phyloP scores from a whole-genome alignment of 2,329 filamentous ascomycete species.

The Botryotinia calthae region DNA sequence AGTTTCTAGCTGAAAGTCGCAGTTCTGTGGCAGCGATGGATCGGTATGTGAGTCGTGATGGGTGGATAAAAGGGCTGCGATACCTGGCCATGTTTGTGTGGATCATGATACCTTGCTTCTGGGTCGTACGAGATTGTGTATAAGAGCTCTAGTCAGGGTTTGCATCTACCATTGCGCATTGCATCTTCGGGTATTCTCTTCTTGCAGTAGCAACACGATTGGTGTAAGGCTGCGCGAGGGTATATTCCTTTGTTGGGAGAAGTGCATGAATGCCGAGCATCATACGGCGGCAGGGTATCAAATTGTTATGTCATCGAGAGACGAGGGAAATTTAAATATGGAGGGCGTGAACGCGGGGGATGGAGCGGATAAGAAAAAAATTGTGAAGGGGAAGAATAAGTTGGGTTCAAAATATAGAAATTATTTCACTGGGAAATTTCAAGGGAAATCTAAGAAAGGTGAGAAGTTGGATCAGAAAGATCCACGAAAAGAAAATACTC shows the following conservation, averaged over 20 bases:
- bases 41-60: not conserved
- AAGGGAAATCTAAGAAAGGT: not conserved
- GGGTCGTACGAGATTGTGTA: not conserved
- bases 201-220: not conserved
- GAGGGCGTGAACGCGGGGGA: not conserved
- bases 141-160: not conserved
- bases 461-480: not conserved
- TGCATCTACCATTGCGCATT: not conserved
- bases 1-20: not conserved
- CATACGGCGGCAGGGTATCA: not conserved
- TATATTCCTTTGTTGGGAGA: not conserved
- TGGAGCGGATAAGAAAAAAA: not conserved
- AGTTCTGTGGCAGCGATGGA: not conserved
- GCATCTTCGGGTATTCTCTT: slow-evolving; percentile 2
- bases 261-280: not conserved
- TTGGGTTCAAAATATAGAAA: not conserved
- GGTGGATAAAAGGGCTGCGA: slow-evolving; percentile 1
- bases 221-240: not conserved
- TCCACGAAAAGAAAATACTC: not conserved
- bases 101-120: not conserved
- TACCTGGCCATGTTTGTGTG: not conserved
- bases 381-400: not conserved
- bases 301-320: not conserved
- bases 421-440: not conserved
- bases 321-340: not conserved